These are phyloP conservation scores for Solanum hybrid DNA, from an alignment of 305 asterid genomes.

Conservation along the genomic window DNA sequence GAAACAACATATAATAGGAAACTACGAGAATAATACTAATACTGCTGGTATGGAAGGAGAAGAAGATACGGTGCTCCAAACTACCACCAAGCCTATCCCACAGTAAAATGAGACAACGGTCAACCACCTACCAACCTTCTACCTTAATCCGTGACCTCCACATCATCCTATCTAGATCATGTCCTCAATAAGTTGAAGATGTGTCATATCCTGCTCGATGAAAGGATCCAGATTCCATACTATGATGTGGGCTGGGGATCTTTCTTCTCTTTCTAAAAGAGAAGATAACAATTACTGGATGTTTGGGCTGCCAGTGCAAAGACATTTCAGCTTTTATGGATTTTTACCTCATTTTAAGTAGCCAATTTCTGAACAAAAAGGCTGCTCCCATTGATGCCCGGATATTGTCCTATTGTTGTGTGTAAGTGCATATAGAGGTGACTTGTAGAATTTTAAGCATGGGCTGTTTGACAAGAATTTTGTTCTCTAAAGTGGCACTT, in stretches of 20 bases:
- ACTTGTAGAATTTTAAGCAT: neutral
- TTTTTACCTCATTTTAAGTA: neutral
- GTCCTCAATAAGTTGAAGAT: neutral
- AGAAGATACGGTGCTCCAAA: neutral
- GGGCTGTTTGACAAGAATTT: neutral
- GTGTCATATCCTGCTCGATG: neutral
- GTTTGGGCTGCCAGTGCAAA: neutral
- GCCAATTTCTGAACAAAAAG: neutral
- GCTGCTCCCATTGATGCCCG: neutral
- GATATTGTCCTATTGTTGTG: neutral
- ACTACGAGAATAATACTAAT: neutral
- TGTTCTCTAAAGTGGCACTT: neutral
- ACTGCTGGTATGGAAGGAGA: neutral
- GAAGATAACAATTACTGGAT: neutral
- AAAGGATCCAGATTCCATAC: neutral
- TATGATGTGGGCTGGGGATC: neutral
- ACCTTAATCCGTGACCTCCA: neutral
- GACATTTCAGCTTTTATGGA: neutral
- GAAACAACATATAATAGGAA: neutral
- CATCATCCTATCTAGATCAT: neutral
- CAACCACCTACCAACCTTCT: neutral
- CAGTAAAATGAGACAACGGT: neutral
- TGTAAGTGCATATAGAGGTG: neutral
- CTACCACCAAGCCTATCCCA: neutral
- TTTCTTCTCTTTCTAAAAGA: neutral